Evolutionary conservation across 306 rosid genomes (phyloP), one percentile per base, ranked within the genome.

Genomic region (Lablab purpureus): DNA sequence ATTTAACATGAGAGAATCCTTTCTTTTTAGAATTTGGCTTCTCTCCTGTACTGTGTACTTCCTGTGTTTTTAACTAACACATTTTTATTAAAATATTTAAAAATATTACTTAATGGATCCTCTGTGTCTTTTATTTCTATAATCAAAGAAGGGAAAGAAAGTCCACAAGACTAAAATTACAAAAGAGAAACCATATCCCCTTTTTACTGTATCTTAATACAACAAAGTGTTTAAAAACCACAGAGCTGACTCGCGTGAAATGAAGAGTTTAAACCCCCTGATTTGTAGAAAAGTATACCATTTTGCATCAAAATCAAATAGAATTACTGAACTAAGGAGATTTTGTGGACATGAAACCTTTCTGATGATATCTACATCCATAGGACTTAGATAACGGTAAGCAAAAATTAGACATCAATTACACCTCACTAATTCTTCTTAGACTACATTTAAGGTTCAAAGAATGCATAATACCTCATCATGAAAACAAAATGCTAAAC

Each of bases 401-500:
- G 10, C 51, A 22, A 22, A 78, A 56, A 22, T 15, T 1, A 10
- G 74, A 2, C 50, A 47, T 68, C 37, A 8, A 55, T 18, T 56
- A 54, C 46, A 40, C 45, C 34, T 17, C 54, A 52, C 67, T 11
- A 25, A 17, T 49, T 64, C 51, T 55, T 64, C 73, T 13, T 50
- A 23, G 51, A 77, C 10, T 0, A 0, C 55, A 77, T 19, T 13
- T 28, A 1, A 13, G 22, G 54, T 56, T 22, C 43, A 23, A 3
- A 67, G 21, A 41, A 67, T 36, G 54, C 21, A 67, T 51, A 17
- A 40, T 3, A 23, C 32, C 45, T 23, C 22, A 6, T 65, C 25
- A 23, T 11, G 25, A 65, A 34, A 66, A 43, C 60, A 78, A 56
- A 67, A 27, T 23, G 34, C 73, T 22, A 64, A 55, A 19, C 49